These are phyloP conservation scores for Lepidium sativum DNA, from an alignment of 345 rosid genomes.

Conservation along the genomic window DNA sequence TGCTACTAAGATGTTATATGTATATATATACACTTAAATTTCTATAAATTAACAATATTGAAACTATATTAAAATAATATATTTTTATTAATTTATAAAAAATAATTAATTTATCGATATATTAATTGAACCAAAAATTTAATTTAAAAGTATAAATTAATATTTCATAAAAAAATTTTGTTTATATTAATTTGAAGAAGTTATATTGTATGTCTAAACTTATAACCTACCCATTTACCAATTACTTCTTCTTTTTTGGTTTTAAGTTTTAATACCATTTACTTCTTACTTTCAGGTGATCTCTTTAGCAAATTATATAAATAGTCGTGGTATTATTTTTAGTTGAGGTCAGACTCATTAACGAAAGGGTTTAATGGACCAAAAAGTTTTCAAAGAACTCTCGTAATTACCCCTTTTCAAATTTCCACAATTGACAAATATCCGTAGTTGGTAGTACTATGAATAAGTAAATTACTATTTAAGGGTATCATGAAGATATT, in stretches of 20 bases:
- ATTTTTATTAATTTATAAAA: no score
- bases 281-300: constrained; percentile 19
- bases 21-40: no score
- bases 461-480: neutral
- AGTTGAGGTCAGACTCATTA: neutral
- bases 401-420: neutral
- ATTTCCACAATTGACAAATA: neutral
- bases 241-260: no score
- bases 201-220: neutral
- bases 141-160: no score
- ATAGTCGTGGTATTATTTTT: neutral
- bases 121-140: no score
- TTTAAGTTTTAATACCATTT: no score
- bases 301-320: neutral
- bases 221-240: neutral
- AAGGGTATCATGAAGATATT: neutral
- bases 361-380: neutral
- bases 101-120: no score
- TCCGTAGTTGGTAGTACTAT: constrained; percentile 3
- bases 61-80: no score
- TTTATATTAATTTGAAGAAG: no score
- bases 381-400: neutral
- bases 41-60: no score
- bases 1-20: neutral
- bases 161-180: no score